phyloP scores from a whole-genome alignment of 2,329 filamentous ascomycete species.

The Paecilomyces dactylethromorphus region DNA sequence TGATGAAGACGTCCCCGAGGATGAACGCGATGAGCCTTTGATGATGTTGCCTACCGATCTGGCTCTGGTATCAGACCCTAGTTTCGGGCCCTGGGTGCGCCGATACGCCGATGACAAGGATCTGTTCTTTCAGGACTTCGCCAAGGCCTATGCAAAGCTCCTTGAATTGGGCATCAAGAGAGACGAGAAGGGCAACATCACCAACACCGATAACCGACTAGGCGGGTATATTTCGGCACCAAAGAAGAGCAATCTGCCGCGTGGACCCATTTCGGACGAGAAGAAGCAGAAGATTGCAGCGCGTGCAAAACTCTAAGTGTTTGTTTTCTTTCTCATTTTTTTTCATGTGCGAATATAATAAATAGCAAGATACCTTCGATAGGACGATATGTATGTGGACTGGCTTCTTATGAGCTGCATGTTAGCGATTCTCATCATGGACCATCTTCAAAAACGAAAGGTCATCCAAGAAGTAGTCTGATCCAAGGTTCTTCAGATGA shows the following conservation, averaged over 20 bases:
- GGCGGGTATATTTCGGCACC: constrained; percentile 53
- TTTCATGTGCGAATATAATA: neutral
- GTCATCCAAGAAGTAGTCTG: neutral
- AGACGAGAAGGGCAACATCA: constrained; percentile 46
- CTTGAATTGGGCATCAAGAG: constrained; percentile 55
- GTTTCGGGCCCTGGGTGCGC: constrained; percentile 52
- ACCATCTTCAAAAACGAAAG: neutral
- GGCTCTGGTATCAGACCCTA: constrained; percentile 48
- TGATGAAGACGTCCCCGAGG: constrained; percentile 44
- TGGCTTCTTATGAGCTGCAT: neutral
- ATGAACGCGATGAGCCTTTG: constrained; percentile 45
- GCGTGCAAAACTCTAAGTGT: neutral
- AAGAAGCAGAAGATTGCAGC: neutral
- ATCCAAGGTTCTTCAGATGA: neutral
- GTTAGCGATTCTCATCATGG: neutral
- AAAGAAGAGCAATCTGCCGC: constrained; percentile 44
- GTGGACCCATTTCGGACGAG: neutral
- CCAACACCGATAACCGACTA: constrained; percentile 51
- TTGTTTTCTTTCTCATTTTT: neutral
- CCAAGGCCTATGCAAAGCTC: constrained; percentile 53
- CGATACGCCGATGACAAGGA: constrained; percentile 57
- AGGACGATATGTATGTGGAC: neutral
- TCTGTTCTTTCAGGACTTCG: constrained; percentile 55
- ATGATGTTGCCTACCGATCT: constrained; percentile 65
- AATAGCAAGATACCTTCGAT: neutral